Evolutionary conservation across 257 asterid species (phyloP), one percentile per base, ranked within the genome.

Genomic region (Solanum etuberosum): DNA sequence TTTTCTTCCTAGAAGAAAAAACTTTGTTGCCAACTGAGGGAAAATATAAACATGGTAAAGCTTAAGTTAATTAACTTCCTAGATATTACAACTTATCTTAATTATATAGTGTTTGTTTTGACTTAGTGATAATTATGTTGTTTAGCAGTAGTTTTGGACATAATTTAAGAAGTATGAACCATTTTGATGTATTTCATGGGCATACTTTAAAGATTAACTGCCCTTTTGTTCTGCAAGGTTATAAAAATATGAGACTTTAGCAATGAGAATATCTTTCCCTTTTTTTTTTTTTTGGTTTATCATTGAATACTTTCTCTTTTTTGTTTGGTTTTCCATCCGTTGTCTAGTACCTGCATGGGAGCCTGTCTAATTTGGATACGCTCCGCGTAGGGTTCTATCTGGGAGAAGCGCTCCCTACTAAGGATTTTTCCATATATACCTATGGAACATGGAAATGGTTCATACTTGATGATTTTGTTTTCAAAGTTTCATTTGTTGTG

Each of bases 291-390:
- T 46, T 51, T 51, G 10, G n/a, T 54, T 54, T 18, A 6, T 0
- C 63, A 54, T 54, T 54, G n/a, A 20, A 2, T 23, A 21, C 29
- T 59, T 29, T 67, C 63, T 54, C 25, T 54, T 54, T 20, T 54
- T 7, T 54, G 10, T 54, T 54, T 54, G 63, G 63, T 54, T 54
- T 54, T 0, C 4, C 25, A 54, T 54, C 9, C 0, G 25, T 0
- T 20, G 25, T 54, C 0, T 20, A 25, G 11, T 54, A 54, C 5
- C 5, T 54, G 5, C 63, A 54, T 54, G 2, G 11, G 12, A 54
- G 25, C 63, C n/a, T 0, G 0, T 18, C 0, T 54, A 20, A 54
- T 20, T 20, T 20, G 0, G 0, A 20, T 54, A 18, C 0, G 5
- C 25, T 1, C n/a, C 2, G 1, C 0, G 11, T 54, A 7, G 63